phyloP scores from a whole-genome alignment of 805 yeast species.

The Ogataea minuta region DNA sequence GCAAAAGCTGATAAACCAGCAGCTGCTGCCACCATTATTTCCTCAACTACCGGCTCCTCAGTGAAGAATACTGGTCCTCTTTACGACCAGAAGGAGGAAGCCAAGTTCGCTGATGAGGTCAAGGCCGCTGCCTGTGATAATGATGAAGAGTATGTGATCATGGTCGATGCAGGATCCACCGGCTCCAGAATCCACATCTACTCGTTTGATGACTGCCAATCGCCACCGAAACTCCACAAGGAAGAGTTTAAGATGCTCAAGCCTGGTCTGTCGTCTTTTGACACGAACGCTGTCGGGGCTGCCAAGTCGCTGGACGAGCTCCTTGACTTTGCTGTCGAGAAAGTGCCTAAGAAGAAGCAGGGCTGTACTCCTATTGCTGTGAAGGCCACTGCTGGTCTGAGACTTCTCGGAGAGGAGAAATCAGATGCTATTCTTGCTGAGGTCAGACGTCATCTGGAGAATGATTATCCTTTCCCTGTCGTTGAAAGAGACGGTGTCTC shows the following conservation, averaged over 20 bases:
- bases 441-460: constrained; percentile 72
- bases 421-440: constrained; percentile 69
- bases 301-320: constrained; percentile 88
- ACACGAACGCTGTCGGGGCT: constrained; percentile 77
- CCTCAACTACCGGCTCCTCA: constrained; percentile 1
- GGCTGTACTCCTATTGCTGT: constrained; percentile 92
- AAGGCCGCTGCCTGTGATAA: constrained; percentile 34
- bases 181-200: constrained; percentile 96
- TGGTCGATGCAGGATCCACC: constrained; percentile 98
- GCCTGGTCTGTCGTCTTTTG: constrained; percentile 89
- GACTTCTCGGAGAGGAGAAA: constrained; percentile 77
- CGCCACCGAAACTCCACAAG: constrained; percentile 75
- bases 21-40: constrained; percentile 6
- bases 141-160: constrained; percentile 69
- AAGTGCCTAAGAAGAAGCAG: constrained; percentile 72
- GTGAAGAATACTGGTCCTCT: constrained; percentile 4
- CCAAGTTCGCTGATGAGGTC: constrained; percentile 14
- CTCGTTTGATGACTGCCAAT: constrained; percentile 80
- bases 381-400: constrained; percentile 96
- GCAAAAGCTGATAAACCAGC: constrained; percentile 3
- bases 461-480: constrained; percentile 87
- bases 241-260: constrained; percentile 87
- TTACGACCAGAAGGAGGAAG: constrained; percentile 15
- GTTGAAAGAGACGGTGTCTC: constrained; percentile 83
- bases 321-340: constrained; percentile 67